phyloP scores from a whole-genome alignment of 345 rosid genomes.

The Citrus reticulata region DNA sequence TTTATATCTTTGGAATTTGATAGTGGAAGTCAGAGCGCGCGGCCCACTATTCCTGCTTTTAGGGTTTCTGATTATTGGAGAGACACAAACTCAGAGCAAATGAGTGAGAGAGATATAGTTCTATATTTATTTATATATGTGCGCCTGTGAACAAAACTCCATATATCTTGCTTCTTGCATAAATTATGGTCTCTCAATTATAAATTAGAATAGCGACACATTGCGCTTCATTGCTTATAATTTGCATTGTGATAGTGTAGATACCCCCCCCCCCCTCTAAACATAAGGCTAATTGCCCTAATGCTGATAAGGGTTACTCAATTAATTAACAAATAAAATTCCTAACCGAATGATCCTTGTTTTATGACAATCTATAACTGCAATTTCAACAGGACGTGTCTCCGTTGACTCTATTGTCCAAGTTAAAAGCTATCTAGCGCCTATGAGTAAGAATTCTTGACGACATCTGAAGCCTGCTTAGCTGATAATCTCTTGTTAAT shows the following conservation, averaged over 20 bases:
- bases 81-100: background rate
- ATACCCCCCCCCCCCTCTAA: background rate
- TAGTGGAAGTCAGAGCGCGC: slow-evolving; percentile 41
- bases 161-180: no score
- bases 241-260: background rate
- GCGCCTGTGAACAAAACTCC: no score
- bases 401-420: background rate
- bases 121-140: no score
- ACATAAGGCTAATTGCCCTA: background rate
- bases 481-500: slow-evolving; percentile 9
- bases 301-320: background rate
- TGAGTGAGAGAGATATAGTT: background rate
- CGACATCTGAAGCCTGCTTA: slow-evolving; percentile 4
- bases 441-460: background rate
- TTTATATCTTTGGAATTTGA: slow-evolving; percentile 20
- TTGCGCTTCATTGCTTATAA: background rate
- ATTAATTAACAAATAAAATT: background rate
- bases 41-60: slow-evolving; percentile 39
- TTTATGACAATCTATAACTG: background rate
- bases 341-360: background rate
- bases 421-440: background rate
- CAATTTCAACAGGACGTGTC: background rate
- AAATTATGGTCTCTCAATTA: no score
- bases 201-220: background rate
- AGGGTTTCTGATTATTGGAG: slow-evolving; percentile 27